Conservation (phyloP, 2,329 filamentous ascomycete species). For the Claviceps sp. region DNA sequence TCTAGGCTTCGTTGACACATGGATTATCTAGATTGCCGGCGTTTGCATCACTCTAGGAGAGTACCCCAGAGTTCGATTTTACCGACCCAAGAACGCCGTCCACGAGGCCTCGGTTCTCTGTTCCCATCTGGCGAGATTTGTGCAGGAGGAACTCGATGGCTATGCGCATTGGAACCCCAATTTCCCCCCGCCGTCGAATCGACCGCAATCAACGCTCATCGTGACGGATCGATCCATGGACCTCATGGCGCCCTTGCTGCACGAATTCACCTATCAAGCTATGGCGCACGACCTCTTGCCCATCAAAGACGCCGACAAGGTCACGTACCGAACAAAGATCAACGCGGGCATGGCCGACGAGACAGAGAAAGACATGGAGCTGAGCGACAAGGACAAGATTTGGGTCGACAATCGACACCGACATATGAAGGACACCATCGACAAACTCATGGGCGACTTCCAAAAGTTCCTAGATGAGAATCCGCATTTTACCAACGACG, state of each 20-base stretch:
- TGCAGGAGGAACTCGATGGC: constrained; percentile 80
- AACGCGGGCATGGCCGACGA: constrained; percentile 59
- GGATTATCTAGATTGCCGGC: constrained; percentile 27
- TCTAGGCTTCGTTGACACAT: neutral
- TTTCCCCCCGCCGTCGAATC: constrained; percentile 66
- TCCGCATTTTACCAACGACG: constrained; percentile 73
- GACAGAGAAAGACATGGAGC: constrained; percentile 81
- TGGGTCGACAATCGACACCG: constrained; percentile 91
- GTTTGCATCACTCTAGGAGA: constrained; percentile 88
- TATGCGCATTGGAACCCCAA: constrained; percentile 67
- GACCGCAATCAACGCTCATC: constrained; percentile 71
- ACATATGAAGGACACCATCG: constrained; percentile 97
- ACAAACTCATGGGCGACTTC: constrained; percentile 85
- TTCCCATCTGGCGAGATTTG: constrained; percentile 75
- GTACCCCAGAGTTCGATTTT: constrained; percentile 87
- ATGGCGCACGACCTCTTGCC: constrained; percentile 92
- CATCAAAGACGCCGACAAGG: constrained; percentile 77
- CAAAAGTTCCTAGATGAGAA: constrained; percentile 84
- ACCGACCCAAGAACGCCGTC: constrained; percentile 56
- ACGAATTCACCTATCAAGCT: constrained; percentile 97
- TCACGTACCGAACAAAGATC: constrained; percentile 68
- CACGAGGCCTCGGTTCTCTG: constrained; percentile 85
- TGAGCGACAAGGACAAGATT: constrained; percentile 79
- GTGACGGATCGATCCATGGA: constrained; percentile 93
- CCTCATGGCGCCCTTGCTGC: constrained; percentile 69